Base-by-base conservation (phyloP, 1,284 basidiomycete species). In the Trametes polyzona region DNA sequence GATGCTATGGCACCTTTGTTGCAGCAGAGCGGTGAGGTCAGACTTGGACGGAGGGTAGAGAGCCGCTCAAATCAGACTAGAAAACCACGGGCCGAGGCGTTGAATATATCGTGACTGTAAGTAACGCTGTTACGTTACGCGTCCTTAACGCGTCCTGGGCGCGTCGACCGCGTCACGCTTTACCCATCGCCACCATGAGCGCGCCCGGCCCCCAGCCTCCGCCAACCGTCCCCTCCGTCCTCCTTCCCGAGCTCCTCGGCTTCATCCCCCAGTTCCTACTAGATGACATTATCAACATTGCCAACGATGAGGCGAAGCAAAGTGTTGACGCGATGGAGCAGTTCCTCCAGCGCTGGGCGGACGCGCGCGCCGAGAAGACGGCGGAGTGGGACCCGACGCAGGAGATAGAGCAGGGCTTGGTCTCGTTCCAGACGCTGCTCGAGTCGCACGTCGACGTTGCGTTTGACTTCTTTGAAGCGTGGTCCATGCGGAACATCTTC, bases 391-490 rank as follows among this genome's bases (percentile, higher is more conserved):
- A 87, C 57, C 80, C 78, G 59, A 86, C 78, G 8, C 82, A 87
- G 56, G 88, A 91, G 58, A 77, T 88, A 27, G 88, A 88, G 61
- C 84, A 87, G 68, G 88, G 88, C 4, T 73, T 92, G 1, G 87
- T 90, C 42, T 81, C 88, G 29, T 91, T 92, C 65, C 87, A 90
- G 66, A 92, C 89, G 0, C 76, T 92, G 35, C 77, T 92, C 21
- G 88, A 92, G 65, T 83, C 84, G 49, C 89, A 92, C 62, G 88
- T 87, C 39, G 89, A 92, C 66, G 79, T 90, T 47, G 89, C 89
- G 1, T 90, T 92, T 59, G 89, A 92, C 69, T 88, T 88, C 69
- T 88, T 92, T 64, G 90, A 92, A 72, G 84, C 84, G 0, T 92
- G 90, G 89, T 84, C 83, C 9, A 68, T 90, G 66, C 77, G 90